Conservation (phyloP, 2,329 filamentous ascomycete species). For the Lanzia echinophila region DNA sequence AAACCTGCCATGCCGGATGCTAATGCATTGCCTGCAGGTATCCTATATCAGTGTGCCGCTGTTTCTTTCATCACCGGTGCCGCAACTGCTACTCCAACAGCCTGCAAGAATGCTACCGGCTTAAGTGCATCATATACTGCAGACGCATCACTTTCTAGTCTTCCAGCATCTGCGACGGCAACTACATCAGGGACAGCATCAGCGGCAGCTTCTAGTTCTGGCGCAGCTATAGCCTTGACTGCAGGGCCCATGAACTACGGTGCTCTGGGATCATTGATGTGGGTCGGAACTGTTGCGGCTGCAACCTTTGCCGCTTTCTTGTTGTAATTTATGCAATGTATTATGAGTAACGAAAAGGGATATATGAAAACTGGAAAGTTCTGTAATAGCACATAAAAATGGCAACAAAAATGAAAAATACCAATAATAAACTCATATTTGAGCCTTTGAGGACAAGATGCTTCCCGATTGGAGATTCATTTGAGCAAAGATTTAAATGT, state of each 20-base stretch:
- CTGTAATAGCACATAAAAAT: background rate
- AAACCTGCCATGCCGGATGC: no score
- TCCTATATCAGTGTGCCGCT: constrained; percentile 41
- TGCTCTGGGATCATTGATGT: constrained; percentile 13
- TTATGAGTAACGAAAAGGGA: constrained; percentile 1
- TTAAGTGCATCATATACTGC: constrained; percentile 23
- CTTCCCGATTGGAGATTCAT: no score
- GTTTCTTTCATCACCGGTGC: constrained; percentile 47
- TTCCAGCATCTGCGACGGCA: constrained; percentile 11
- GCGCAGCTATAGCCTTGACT: constrained; percentile 6
- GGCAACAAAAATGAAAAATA: no score
- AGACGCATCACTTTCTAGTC: constrained; percentile 14
- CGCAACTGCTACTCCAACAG: constrained; percentile 23
- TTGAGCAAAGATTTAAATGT: no score
- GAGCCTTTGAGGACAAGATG: no score
- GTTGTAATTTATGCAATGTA: constrained; percentile 8
- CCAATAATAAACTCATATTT: no score
- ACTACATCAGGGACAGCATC: constrained; percentile 1
- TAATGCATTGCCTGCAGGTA: background rate
- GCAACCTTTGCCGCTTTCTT: constrained; percentile 16
- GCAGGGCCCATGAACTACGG: constrained; percentile 1
- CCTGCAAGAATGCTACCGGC: constrained; percentile 36
- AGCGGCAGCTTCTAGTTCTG: constrained; percentile 4
- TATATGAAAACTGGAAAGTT: background rate
- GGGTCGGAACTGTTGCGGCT: constrained; percentile 12